Evolutionary conservation across 2,329 filamentous ascomycete species (phyloP), one percentile per base, ranked within the genome.

Genomic region (Fusarium buxicola): DNA sequence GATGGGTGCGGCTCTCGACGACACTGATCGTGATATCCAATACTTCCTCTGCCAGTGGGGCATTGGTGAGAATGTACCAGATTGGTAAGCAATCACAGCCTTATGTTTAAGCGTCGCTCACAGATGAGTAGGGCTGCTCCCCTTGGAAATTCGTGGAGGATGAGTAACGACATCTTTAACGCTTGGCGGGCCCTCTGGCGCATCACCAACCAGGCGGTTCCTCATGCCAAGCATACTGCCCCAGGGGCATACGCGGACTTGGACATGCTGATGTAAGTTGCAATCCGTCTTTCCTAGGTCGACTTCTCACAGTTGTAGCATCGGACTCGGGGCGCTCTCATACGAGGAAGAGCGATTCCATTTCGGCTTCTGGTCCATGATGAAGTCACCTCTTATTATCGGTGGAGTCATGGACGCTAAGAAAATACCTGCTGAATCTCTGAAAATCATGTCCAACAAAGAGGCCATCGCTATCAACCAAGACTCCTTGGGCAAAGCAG

Each of bases 391-490:
- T 0, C 74, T 85, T 7, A 75, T 77, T 4, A 81, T 84, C 18
- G 82, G 83, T 0, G 78, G 76, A 1, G 78, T 76, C 0, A 70
- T 82, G 43, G 76, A 79, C 24, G 69, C 74, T 10, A 66, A 68
- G 0, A 53, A 78, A 4, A 79, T 81, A 0, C 74, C 76, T 1
- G 53, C 70, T 0, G 69, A 72, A 1, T 83, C 82, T 0, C 66
- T 84, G 12, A 71, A 72, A 7, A 73, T 83, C 13, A 69, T 84
- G 41, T 75, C 74, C 2, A 86, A 87, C 70, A 74, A 78, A 24
- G 84, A 85, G 51, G 79, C 85, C 18, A 82, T 88, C 21, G 80
- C 80, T 0, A 82, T 85, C 66, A 87, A 87, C 63, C 85, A 88
- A 63, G 86, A 88, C 64, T 57, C 79, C 0, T 71, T 87, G 0